Base-by-base conservation (phyloP, 495 filamentous ascomycete species). In the Aspergillus taichungensis region DNA sequence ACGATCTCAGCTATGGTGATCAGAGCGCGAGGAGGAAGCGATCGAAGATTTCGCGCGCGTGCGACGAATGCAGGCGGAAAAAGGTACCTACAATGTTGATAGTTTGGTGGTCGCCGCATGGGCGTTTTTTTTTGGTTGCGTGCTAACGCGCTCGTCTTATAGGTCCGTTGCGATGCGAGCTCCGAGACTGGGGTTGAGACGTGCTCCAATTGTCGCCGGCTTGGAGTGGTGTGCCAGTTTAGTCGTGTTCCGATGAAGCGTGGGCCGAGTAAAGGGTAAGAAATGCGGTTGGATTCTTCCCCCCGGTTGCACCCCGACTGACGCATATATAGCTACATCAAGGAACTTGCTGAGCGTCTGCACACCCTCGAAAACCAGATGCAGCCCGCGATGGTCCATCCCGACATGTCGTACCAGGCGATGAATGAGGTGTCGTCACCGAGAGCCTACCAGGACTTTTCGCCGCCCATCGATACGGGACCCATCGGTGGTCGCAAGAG, bases 171-270 rank as follows among this genome's bases (percentile, higher is more conserved):
- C 54, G 90, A 96, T 71, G 87, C 88, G 5, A 81, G 79, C 46
- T 83, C 83, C 8, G 89, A 95, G 57, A 77, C 77, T 8, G 81
- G 81, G 13, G 81, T 85, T 9, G 80, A 85, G 52, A 82, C 84
- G 10, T 97, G 91, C 56, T 84, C 86, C 3, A 92, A 87, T 55
- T 97, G 91, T 61, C 82, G 82, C 41, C 78, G 91, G 33, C 81
- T 88, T 6, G 76, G 78, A 4, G 79, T 82, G 8, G 75, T 75
- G 8, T 97, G 91, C 61, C 82, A 87, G 7, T 97, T 95, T 56
- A 94, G 87, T 67, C 78, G 91, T 49, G 85, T 94, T 34, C 91
- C 90, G 2, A 88, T 94, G 78, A 97, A 97, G 63, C 79, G 91
- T 45, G 91, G 91, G 6, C 91, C 91, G 5, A 94, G 87, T 55